Evolutionary conservation across 495 filamentous ascomycete genomes (phyloP).

Genomic region (Daldinia grandis): DNA sequence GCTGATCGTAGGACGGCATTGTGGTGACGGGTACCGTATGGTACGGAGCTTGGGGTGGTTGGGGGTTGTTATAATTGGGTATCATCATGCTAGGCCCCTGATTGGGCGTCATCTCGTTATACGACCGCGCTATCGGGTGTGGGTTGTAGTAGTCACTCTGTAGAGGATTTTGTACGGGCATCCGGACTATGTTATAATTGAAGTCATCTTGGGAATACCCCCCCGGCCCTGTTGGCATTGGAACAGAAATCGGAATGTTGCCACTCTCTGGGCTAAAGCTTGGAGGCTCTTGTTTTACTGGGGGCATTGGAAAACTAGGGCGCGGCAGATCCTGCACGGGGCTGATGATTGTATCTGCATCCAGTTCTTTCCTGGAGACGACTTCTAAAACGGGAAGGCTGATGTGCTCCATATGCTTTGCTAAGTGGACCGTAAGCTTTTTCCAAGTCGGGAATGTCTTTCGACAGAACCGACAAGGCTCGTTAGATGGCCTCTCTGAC

Average conservation of each 20-base stretch:
- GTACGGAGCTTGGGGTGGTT: conserved; percentile 37
- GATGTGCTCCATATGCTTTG: conserved; percentile 97
- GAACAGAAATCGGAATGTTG: conserved; percentile 1
- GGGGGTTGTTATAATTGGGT: conserved; percentile 34
- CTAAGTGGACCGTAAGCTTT: conserved; percentile 91
- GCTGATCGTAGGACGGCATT: conserved; percentile 21
- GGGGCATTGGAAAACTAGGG: conserved; percentile 49
- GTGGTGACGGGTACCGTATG: conserved; percentile 36
- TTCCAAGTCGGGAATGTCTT: conserved; percentile 87
- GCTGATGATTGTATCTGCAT: conserved; percentile 69
- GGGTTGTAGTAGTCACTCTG: conserved; percentile 32
- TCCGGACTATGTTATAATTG: conserved; percentile 28
- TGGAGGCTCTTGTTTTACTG: conserved; percentile 47
- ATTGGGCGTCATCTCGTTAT: conserved; percentile 32
- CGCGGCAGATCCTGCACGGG: conserved; percentile 65
- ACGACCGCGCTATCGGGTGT: conserved; percentile 24
- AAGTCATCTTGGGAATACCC: conserved; percentile 32
- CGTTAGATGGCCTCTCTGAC: conserved; percentile 69
- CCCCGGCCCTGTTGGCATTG: conserved; percentile 21
- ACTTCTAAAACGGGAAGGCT: conserved; percentile 84
- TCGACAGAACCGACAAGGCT: conserved; percentile 91
- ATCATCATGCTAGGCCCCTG: conserved; percentile 37
- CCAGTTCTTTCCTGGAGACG: conserved; percentile 66
- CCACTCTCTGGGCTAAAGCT: conserved; percentile 22
- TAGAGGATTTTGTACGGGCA: conserved; percentile 24